Evolutionary conservation across 164 flowering plant species (phyloP).

Genomic region (Sedum album): DNA sequence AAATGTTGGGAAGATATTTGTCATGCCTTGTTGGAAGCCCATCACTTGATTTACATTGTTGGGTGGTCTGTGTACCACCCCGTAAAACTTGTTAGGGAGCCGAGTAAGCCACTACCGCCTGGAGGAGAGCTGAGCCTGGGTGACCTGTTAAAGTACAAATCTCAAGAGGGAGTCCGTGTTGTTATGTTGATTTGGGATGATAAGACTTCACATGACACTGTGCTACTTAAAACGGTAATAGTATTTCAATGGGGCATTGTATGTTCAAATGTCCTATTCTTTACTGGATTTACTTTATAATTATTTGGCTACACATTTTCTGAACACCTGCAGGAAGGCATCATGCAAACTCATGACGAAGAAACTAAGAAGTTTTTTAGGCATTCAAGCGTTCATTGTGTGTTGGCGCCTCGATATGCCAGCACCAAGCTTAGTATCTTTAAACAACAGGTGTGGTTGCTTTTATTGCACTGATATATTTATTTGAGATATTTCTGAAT

Average conservation of each 20-base stretch:
- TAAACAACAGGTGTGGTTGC: conserved; percentile 48
- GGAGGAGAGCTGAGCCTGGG: conserved; percentile 60
- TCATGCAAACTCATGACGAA: conserved; percentile 80
- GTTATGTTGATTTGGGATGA: conserved; percentile 63
- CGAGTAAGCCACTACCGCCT: conserved; percentile 41
- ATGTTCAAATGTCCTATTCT: no score
- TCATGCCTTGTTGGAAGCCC: conserved; percentile 65
- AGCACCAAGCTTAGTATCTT: conserved; percentile 64
- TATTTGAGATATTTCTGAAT: background rate
- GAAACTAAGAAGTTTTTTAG: conserved; percentile 55
- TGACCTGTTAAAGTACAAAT: conserved; percentile 56
- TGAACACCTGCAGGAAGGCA: conserved; percentile 46
- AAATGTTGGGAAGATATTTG: conserved; percentile 72
- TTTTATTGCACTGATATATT: background rate
- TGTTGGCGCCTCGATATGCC: conserved; percentile 61
- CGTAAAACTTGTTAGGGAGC: conserved; percentile 59
- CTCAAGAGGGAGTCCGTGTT: conserved; percentile 64
- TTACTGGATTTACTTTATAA: background rate
- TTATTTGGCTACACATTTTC: background rate
- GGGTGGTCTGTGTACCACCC: conserved; percentile 64
- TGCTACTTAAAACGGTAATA: conserved; percentile 49
- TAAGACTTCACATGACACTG: conserved; percentile 59
- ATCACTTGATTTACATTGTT: conserved; percentile 45
- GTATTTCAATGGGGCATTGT: background rate
- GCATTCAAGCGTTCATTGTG: conserved; percentile 55